Base-by-base conservation (phyloP, 2,329 filamentous ascomycete species). In the Phialophora tarda region DNA sequence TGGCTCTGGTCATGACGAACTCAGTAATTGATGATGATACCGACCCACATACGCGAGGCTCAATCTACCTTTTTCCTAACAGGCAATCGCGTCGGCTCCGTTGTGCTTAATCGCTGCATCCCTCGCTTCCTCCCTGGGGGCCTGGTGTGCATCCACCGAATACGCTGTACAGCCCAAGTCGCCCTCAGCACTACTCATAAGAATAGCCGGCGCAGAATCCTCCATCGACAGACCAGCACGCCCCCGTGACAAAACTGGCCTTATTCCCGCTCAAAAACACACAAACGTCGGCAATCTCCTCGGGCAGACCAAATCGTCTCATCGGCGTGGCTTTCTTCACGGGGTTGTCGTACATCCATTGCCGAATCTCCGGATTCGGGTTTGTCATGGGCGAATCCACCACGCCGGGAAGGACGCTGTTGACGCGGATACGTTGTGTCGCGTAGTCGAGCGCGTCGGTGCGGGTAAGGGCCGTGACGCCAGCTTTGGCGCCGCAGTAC, bases 241-340 rank as follows among this genome's bases (percentile, higher is more conserved):
- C 63, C 1, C 63, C 66, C 5, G 66, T 64, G 47, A 66, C 66
- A 48, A 58, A 63, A 28, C 56, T 64, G 5, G 61, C 63, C 50
- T 64, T 64, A 24, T 69, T 69, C 14, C 51, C 41, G 11, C 63
- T 60, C 14, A 66, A 51, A 44, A 69, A 69, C 7, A 65, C 64
- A 28, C 85, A 1, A 89, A 92, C 74, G 85, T 92, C 59, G 89
- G 92, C 74, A 92, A 88, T 74, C 92, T 89, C 0, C 79, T 91
- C 67, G 90, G 82, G 86, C 86, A 75, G 44, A 65, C 44, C 64
- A 14, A 62, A 60, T 6, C 66, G 48, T 23, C 60, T 58, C 60
- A 88, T 83, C 14, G 63, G 66, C n/a, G 60, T 59, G 30, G 53
- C 53, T 34, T 54, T 58, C 50, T 59, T 51, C 21, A 69, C 63